Evolutionary conservation across 176 grass and related monocot species (phyloP).

Genomic region (Olyra latifolia): DNA sequence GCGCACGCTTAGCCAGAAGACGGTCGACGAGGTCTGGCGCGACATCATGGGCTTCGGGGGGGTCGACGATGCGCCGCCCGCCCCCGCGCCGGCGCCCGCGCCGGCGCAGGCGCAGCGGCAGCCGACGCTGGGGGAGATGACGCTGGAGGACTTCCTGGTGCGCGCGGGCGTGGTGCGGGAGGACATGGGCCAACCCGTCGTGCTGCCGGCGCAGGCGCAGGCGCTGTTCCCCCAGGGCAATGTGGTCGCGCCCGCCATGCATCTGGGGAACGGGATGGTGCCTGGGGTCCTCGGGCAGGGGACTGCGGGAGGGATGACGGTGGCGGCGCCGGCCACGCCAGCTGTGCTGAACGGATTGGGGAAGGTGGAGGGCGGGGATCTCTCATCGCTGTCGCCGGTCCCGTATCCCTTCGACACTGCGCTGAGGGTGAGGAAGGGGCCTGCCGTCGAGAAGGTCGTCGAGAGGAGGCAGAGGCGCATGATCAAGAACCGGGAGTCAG

Average conservation of each 20-base stretch:
- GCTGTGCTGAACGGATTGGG: constrained; percentile 52
- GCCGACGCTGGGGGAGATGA: constrained; percentile 81
- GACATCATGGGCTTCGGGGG: constrained; percentile 44
- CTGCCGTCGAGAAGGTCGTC: constrained; percentile 75
- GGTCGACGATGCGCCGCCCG: neutral
- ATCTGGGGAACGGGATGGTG: constrained; percentile 37
- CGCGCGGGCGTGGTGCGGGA: constrained; percentile 81
- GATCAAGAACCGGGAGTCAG: constrained; percentile 95
- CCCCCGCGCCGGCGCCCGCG: neutral
- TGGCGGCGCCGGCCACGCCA: constrained; percentile 45
- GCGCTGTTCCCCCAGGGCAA: constrained; percentile 50
- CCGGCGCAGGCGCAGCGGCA: constrained; percentile 32
- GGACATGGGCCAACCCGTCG: constrained; percentile 39
- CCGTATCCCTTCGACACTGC: constrained; percentile 63
- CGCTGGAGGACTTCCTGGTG: constrained; percentile 90
- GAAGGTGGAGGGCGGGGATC: constrained; percentile 53
- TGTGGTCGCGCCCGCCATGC: constrained; percentile 30
- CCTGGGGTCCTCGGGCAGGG: constrained; percentile 32
- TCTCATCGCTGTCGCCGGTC: constrained; percentile 68
- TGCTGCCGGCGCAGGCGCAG: constrained; percentile 36
- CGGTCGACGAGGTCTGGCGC: constrained; percentile 85
- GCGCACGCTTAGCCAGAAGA: constrained; percentile 81
- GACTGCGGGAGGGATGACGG: constrained; percentile 28
- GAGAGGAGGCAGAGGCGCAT: constrained; percentile 82
- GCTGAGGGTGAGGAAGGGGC: constrained; percentile 58